phyloP scores from a whole-genome alignment of 1,139 yeast species.

The Pichia sp. region DNA sequence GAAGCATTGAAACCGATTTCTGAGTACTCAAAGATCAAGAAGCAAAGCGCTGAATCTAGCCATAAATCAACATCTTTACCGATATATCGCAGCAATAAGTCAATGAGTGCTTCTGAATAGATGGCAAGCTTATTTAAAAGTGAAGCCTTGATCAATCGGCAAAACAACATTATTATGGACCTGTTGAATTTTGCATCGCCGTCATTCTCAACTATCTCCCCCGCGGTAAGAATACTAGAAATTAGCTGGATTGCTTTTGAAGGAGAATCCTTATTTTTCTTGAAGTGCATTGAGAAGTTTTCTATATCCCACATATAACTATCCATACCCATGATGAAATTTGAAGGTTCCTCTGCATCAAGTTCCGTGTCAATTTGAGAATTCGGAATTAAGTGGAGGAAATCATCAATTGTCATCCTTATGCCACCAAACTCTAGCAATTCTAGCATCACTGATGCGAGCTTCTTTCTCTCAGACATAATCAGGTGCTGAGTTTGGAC shows the following conservation, averaged over 20 bases:
- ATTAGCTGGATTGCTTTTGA: background rate
- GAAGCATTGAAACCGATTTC: slow-evolving; percentile 6
- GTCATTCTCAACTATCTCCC: too few species aligned
- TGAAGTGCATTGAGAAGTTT: background rate
- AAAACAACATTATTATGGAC: slow-evolving; percentile 2
- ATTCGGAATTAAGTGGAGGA: slow-evolving; percentile 1
- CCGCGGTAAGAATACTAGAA: background rate
- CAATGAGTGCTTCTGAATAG: slow-evolving; percentile 2
- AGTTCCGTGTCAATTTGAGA: slow-evolving; percentile 4
- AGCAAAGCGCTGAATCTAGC: background rate
- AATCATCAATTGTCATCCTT: slow-evolving; percentile 4
- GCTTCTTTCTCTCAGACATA: background rate
- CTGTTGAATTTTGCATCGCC: background rate
- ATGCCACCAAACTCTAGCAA: slow-evolving; percentile 1
- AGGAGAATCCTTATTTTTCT: background rate
- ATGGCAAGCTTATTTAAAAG: slow-evolving; percentile 5
- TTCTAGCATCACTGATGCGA: background rate
- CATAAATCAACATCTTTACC: background rate
- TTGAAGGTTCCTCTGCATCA: background rate
- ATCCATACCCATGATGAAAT: background rate
- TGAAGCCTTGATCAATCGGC: slow-evolving; percentile 7
- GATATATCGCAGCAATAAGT: background rate
- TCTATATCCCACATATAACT: slow-evolving; percentile 5
- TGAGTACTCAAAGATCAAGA: slow-evolving; percentile 2
- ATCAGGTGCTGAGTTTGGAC: background rate